Conservation (phyloP, 2,329 filamentous ascomycete species). For the Metarhizium sp. region DNA sequence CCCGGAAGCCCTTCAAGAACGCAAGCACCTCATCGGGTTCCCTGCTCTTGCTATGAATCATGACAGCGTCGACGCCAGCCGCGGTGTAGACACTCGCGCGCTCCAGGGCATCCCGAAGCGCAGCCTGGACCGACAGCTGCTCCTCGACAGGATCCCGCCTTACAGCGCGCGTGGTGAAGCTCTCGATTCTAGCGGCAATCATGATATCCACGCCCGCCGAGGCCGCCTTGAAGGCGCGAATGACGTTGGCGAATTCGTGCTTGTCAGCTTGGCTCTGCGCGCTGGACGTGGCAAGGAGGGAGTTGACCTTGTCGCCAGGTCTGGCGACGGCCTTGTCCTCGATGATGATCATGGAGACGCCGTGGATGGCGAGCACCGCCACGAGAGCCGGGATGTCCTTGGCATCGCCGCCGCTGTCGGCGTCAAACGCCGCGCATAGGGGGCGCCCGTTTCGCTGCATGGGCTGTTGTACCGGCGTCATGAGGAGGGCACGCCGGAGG, state of each 20-base stretch:
- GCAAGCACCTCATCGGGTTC: conserved; percentile 2
- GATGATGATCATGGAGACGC: conserved; percentile 4
- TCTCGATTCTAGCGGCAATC: conserved; percentile 4
- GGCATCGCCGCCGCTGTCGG: conserved; percentile 1
- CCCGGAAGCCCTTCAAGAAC: conserved; percentile 1
- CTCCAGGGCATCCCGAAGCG: neutral
- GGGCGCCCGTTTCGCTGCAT: neutral
- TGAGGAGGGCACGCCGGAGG: conserved; percentile 1
- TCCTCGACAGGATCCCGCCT: neutral
- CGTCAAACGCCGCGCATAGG: conserved; percentile 5
- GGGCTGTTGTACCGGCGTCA: neutral
- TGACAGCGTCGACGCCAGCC: conserved; percentile 5
- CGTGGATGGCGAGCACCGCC: neutral
- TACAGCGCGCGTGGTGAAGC: neutral
- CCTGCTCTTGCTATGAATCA: conserved; percentile 9
- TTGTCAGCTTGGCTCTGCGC: conserved; percentile 4
- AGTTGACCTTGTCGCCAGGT: conserved; percentile 5
- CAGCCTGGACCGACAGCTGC: neutral
- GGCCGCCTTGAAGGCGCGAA: neutral
- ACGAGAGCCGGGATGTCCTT: conserved; percentile 2
- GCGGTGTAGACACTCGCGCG: neutral
- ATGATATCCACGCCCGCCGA: neutral
- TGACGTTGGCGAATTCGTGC: conserved; percentile 1
- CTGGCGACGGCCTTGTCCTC: conserved; percentile 1
- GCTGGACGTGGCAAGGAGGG: neutral